A percentile compares a stretch with the other conserved stretches of the same genome.
Conservation (phyloP, 2,329 filamentous ascomycete genomes). For the Botryotinia calthae region DNA sequence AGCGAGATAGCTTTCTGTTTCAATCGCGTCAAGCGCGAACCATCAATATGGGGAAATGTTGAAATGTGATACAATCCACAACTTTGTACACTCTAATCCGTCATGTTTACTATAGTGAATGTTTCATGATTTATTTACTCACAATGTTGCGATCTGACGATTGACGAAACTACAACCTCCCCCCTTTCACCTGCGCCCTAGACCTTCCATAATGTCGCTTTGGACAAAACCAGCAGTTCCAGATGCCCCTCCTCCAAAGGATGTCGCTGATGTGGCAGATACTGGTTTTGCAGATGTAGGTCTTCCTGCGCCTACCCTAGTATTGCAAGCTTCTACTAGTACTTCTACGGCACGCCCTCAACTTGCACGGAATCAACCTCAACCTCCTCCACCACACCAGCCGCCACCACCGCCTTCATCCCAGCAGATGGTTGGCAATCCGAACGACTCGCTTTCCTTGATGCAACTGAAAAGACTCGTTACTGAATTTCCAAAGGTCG, state of each 20-base stretch:
- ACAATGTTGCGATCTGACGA: not conserved
- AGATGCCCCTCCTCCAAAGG: conserved; percentile 25
- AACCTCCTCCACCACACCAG: conserved; percentile 40
- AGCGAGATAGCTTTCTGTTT: not conserved
- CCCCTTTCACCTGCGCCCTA: not conserved
- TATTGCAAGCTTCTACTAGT: conserved; percentile 26
- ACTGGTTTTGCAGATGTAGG: conserved; percentile 43
- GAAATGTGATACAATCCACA: not conserved
- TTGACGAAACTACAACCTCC: not conserved
- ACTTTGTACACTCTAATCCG: too few relatives aligned
- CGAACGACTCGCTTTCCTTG: conserved; percentile 70
- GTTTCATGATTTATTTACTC: not conserved
- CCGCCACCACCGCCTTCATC: conserved; percentile 37
- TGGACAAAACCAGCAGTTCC: conserved; percentile 31
- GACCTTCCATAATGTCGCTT: conserved; percentile 31
- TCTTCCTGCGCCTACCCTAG: conserved; percentile 31
- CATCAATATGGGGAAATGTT: not conserved
- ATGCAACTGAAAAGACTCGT: conserved; percentile 71
- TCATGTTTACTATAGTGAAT: not conserved
- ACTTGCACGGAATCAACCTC: conserved; percentile 41
- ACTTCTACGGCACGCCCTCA: conserved; percentile 35
- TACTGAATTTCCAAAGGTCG: conserved; percentile 66
- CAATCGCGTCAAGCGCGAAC: conserved; percentile 6
- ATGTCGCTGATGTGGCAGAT: conserved; percentile 43
- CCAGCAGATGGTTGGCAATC: conserved; percentile 36